Evolutionary conservation across 129 eudicot genomes (phyloP), one percentile per base, ranked within the genome.

Genomic region (Artemisia tridentata): DNA sequence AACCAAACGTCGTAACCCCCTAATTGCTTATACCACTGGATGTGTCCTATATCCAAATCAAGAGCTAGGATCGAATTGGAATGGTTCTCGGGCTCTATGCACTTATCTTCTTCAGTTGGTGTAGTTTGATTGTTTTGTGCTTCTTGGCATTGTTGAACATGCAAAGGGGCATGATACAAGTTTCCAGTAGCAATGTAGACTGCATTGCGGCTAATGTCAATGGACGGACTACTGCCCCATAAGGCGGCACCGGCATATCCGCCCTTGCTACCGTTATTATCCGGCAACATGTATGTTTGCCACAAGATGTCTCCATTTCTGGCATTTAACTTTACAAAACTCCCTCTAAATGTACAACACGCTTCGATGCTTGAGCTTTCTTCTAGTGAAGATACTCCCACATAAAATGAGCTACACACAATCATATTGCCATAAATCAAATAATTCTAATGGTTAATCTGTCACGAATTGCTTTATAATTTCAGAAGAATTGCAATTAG

Each of bases 221-320:
- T 83, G 61, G 97, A 51, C 1, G 91, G 95, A 72, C 91, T 91
- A 66, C 95, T 91, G 15, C 97, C 97, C 97, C 97, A 90, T 79
- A 90, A 74, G 21, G 78, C 85, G 0, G 83, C 97, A 52, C 95
- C 95, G 0, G 97, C 71, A 11, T 85, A 90, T 17, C 80, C 86
- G 3, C 79, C 79, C 2, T 59, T 63, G 49, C 77, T 77, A 63
- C 88, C 91, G 3, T 88, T 85, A 66, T 91, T 91, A 56, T 83
- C 88, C 0, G 97, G 97, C 1, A 91, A 71, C 38, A 89, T 91
- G 65, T 83, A 87, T 43, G 86, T 85, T 54, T 82, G 85, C 97
- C 97, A 91, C 20, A 85, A 2, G 61, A 87, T 77, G 43, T 10
- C 60, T 27, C 95, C 97, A 4, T 79, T 83, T 66, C 9, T 72